A percentile compares a stretch with the other conserved stretches of the same genome.
Conservation (phyloP, 805 yeast species). For the Schwanniomyces sp. region DNA sequence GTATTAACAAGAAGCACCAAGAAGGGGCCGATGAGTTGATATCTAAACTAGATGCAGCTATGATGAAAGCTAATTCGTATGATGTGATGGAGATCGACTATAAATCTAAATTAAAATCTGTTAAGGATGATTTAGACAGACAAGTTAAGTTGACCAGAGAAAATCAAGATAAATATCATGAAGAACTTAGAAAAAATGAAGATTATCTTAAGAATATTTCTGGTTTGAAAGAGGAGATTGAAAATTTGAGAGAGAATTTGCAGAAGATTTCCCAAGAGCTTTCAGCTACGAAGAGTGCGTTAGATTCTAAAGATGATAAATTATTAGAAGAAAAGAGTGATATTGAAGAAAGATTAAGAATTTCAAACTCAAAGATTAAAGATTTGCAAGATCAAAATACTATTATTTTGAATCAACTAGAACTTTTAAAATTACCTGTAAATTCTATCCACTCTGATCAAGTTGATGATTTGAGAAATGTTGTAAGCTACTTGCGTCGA, state of each 20-base stretch:
- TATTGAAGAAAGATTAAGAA: constrained; percentile 36
- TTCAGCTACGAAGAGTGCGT: constrained; percentile 6
- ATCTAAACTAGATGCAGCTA: constrained; percentile 18
- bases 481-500: constrained; percentile 63
- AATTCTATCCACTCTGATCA: constrained; percentile 9
- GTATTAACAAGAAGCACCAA: constrained; percentile 15
- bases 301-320: constrained; percentile 16
- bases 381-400: constrained; percentile 69
- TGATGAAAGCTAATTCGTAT: constrained; percentile 31
- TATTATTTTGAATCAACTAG: constrained; percentile 68
- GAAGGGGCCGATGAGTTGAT: constrained; percentile 27
- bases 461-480: constrained; percentile 39
- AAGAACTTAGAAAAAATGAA: constrained; percentile 55
- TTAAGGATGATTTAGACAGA: constrained; percentile 29
- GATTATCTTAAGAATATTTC: constrained; percentile 40
- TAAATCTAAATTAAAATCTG: constrained; percentile 25
- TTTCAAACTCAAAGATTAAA: constrained; percentile 44
- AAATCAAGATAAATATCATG: constrained; percentile 54
- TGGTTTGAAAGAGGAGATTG: constrained; percentile 16
- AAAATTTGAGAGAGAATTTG: constrained; percentile 12
- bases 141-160: constrained; percentile 50
- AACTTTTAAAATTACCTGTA: constrained; percentile 21
- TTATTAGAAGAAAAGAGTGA: constrained; percentile 20
- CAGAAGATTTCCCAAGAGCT: constrained; percentile 10
- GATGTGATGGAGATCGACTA: constrained; percentile 32